Conservation (phyloP, 345 rosid species). For the Pistacia integerrima region DNA sequence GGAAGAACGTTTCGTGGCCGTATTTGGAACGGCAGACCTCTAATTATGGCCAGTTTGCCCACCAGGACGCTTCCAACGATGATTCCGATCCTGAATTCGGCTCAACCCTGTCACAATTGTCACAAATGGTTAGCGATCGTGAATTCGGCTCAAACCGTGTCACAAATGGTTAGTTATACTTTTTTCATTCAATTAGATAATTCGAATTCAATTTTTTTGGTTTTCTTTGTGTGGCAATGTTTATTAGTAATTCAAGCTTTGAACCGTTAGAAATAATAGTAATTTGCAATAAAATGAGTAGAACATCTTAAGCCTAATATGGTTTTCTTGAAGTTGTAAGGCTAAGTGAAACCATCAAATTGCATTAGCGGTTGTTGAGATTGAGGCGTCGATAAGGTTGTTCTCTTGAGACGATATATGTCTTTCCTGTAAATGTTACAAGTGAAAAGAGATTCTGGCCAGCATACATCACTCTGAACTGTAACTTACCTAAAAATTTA, state of each 20-base stretch:
- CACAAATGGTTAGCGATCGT: slow-evolving; percentile 50
- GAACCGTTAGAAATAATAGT: no score
- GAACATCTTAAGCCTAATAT: no score
- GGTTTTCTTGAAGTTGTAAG: no score
- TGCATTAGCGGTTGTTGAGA: neutral
- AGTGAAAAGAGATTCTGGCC: neutral
- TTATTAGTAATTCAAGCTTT: neutral
- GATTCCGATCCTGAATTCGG: slow-evolving; percentile 73
- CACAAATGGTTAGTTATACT: slow-evolving; percentile 46
- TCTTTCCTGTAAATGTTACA: neutral
- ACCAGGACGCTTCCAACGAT: slow-evolving; percentile 69
- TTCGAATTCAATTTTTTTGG: neutral
- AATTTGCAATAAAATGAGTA: no score
- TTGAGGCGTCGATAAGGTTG: neutral
- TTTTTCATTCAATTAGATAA: slow-evolving; percentile 3
- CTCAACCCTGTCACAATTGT: slow-evolving; percentile 28
- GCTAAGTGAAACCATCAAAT: no score
- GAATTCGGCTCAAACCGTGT: slow-evolving; percentile 53
- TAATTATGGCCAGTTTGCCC: slow-evolving; percentile 70
- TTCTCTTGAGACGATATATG: neutral
- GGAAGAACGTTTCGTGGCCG: slow-evolving; percentile 43
- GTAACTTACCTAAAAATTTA: neutral
- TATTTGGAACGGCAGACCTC: slow-evolving; percentile 49
- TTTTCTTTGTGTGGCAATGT: neutral
- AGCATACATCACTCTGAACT: no score